Conservation (phyloP, 2,329 filamentous ascomycete genomes). For the Verticillium dahliae region DNA sequence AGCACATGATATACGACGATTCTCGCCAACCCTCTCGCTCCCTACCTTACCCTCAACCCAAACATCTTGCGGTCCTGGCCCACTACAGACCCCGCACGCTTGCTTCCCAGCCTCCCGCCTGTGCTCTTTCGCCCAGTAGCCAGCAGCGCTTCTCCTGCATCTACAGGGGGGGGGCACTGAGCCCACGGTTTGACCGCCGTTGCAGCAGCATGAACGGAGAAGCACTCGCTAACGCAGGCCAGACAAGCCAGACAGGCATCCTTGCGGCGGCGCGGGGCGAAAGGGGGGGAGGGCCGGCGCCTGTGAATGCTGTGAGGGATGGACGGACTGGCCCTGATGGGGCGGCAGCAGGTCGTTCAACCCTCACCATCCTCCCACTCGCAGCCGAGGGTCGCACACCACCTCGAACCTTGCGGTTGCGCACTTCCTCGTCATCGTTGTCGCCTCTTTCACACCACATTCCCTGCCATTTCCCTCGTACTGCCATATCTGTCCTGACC, state of each 20-base stretch:
- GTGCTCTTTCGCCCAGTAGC: neutral
- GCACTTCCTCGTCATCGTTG: conserved; percentile 2
- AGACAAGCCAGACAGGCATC: neutral
- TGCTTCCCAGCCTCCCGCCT: neutral
- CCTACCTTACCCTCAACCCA: neutral
- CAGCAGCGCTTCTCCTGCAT: neutral
- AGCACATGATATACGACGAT: neutral
- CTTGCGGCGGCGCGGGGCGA: neutral
- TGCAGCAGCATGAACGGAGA: neutral
- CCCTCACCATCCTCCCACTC: neutral
- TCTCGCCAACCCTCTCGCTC: neutral
- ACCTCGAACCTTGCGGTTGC: neutral
- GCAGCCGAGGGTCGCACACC: neutral
- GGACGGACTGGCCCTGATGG: neutral
- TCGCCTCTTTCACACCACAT: neutral
- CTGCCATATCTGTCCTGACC: conserved; percentile 2
- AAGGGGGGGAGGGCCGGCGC: neutral
- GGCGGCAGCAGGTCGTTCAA: neutral
- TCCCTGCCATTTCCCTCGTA: neutral
- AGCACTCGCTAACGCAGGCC: neutral
- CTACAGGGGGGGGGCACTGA: neutral
- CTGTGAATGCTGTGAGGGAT: neutral
- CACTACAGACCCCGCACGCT: neutral
- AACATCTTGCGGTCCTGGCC: neutral
- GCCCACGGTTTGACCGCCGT: neutral